These are phyloP conservation scores for Prinsepia uniflora DNA, from an alignment of 306 rosid species.

Conservation along the genomic window DNA sequence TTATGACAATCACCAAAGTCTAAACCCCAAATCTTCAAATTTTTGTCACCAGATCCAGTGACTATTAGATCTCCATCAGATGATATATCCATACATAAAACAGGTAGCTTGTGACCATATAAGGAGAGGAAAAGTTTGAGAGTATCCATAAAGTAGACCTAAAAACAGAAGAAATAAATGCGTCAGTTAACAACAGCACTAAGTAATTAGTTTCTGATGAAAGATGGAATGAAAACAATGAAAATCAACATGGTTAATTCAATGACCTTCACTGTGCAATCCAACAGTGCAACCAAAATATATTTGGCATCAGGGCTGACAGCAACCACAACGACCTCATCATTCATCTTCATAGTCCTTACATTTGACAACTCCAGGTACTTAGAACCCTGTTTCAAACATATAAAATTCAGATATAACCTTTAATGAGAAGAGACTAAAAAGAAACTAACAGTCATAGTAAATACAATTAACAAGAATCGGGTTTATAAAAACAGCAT, in stretches of 20 bases:
- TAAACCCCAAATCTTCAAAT: conserved; percentile 95
- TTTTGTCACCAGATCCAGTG: conserved; percentile 96
- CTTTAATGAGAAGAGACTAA: neutral
- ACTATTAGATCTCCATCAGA: conserved; percentile 89
- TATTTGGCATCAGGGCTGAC: conserved; percentile 89
- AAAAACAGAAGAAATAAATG: conserved; percentile 26
- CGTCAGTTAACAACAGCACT: conserved; percentile 17
- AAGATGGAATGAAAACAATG: conserved; percentile 11
- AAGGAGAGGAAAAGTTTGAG: conserved; percentile 76
- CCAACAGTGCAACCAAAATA: conserved; percentile 78
- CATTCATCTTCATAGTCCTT: conserved; percentile 76
- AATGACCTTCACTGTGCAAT: conserved; percentile 77
- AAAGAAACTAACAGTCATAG: neutral
- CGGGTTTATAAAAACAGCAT: neutral
- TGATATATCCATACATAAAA: conserved; percentile 92
- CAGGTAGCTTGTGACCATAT: conserved; percentile 92
- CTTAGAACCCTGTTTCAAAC: conserved; percentile 55
- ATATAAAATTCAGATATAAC: conserved; percentile 6
- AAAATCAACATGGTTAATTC: neutral
- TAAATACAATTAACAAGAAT: too few species aligned
- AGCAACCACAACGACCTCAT: conserved; percentile 75
- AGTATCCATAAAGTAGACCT: conserved; percentile 76
- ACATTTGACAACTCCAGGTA: conserved; percentile 58
- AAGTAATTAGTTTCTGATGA: neutral
- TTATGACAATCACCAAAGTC: conserved; percentile 95